Percentiles rank a stretch among this genome's conserved stretches.
phyloP scores from a whole-genome alignment of 2,329 filamentous ascomycete genomes.

The Penicillium digitatum region DNA sequence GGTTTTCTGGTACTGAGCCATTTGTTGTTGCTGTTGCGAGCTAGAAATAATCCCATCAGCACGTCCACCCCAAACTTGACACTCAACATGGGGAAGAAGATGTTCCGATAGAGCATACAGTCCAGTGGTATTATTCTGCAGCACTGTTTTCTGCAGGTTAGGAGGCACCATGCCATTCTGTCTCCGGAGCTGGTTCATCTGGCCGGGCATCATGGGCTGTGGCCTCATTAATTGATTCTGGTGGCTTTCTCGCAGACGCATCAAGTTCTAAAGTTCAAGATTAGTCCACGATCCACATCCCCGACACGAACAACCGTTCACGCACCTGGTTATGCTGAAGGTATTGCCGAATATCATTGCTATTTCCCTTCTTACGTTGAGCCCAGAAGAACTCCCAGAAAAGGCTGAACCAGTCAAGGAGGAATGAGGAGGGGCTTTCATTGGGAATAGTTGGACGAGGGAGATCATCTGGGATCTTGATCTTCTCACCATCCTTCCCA shows the following conservation, averaged over 20 bases:
- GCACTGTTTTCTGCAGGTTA: constrained; percentile 65
- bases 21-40: constrained; percentile 55
- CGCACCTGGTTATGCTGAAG: constrained; percentile 74
- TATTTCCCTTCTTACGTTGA: constrained; percentile 66
- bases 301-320: constrained; percentile 5
- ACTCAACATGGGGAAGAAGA: not conserved
- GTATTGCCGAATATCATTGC: constrained; percentile 66
- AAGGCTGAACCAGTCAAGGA: constrained; percentile 96
- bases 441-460: constrained; percentile 61
- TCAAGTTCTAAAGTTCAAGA: constrained; percentile 51
- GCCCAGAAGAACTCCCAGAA: constrained; percentile 96
- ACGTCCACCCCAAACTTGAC: constrained; percentile 6
- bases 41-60: constrained; percentile 40
- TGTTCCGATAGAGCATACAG: constrained; percentile 33
- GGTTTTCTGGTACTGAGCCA: constrained; percentile 65
- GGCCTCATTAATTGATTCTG: constrained; percentile 74
- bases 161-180: constrained; percentile 37
- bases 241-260: constrained; percentile 68
- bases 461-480: constrained; percentile 73
- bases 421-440: constrained; percentile 65
- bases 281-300: constrained; percentile 11
- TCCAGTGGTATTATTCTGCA: constrained; percentile 63
- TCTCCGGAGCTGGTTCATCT: constrained; percentile 54
- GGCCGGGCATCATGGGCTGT: constrained; percentile 57
- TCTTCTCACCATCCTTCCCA: constrained; percentile 69